phyloP scores from a whole-genome alignment of 2,329 filamentous ascomycete genomes.

The Colletotrichum magnum region DNA sequence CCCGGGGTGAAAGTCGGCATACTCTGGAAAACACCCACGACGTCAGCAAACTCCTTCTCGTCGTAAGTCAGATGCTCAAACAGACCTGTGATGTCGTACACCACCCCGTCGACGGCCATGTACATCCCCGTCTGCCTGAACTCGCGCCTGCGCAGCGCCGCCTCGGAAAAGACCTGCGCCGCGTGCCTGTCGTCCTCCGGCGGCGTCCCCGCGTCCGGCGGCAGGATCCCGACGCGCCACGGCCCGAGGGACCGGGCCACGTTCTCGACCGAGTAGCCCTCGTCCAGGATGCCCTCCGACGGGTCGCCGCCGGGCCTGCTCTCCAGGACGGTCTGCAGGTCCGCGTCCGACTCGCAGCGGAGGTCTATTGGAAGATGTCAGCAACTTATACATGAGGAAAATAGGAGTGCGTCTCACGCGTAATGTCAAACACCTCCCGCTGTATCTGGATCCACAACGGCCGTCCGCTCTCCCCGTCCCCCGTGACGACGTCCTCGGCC shows the following conservation, averaged over 20 bases:
- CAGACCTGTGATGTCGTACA: constrained; percentile 41
- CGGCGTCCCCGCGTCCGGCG: neutral
- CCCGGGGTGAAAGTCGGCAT: constrained; percentile 36
- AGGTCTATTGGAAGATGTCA: neutral
- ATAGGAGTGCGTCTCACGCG: constrained; percentile 7
- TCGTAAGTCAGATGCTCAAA: neutral
- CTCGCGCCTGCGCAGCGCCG: constrained; percentile 20
- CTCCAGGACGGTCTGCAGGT: neutral
- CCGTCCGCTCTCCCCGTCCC: constrained; percentile 14
- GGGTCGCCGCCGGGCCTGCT: constrained; percentile 25
- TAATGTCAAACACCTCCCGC: constrained; percentile 36
- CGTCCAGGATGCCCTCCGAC: neutral
- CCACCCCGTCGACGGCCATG: constrained; percentile 22
- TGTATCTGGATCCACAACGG: constrained; percentile 23
- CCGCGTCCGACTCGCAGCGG: neutral
- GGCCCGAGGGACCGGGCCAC: neutral
- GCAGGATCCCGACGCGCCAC: constrained; percentile 19
- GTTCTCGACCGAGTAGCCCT: neutral
- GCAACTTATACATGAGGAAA: too few species aligned
- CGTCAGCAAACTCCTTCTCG: neutral
- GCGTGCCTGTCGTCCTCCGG: neutral
- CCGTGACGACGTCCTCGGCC: constrained; percentile 17
- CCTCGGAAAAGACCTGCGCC: neutral
- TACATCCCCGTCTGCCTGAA: constrained; percentile 30
- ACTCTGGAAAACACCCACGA: constrained; percentile 17